Base-by-base conservation (phyloP, 202 grass and related monocot species). In the Eragrostis tef region DNA sequence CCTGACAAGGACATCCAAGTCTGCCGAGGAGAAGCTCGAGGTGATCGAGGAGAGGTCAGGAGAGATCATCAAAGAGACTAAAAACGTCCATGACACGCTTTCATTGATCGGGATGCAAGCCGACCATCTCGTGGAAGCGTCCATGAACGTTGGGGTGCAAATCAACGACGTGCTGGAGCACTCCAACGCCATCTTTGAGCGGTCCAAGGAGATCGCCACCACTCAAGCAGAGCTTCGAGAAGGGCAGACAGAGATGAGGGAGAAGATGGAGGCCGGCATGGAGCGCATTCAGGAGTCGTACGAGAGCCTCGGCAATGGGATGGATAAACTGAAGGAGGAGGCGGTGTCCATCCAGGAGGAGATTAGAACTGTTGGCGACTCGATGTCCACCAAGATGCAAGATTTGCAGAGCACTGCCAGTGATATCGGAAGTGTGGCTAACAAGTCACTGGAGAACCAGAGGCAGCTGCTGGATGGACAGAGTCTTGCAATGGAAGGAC, bases 371-470 rank as follows among this genome's bases (percentile, higher is more conserved):
- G 85, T 93, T 5, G 83, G 92, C 0, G 84, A 86, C 34, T 57
- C 87, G 9, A 90, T 98, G 77, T 80, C 85, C 39, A 91, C 95
- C 0, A 90, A 89, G 88, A 91, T 98, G 95, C 11, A 66, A 24
- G 22, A 84, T 58, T 53, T 98, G 54, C 90, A 95, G 27, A 89
- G 11, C 64, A 95, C 87, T 0, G 80, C 95, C 0, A 54, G 85
- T 64, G 92, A 95, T 53, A 98, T 98, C 8, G 92, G 59, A 6
- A 84, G 60, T 26, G 71, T 70, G 3, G 74, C 80, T 2, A 79
- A 73, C 16, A 72, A 79, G 61, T 99, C 96, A 3, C 34, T 99
- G 48, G 87, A 95, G 83, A 99, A 91, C 71, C 96, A 99, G 61
- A 78, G 17, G 68, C 84, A 78, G 0, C 88, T 99, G 29, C 16